Evolutionary conservation across 352 stramenopile species (phyloP).

Genomic region (Phytophthora citrophthora): DNA sequence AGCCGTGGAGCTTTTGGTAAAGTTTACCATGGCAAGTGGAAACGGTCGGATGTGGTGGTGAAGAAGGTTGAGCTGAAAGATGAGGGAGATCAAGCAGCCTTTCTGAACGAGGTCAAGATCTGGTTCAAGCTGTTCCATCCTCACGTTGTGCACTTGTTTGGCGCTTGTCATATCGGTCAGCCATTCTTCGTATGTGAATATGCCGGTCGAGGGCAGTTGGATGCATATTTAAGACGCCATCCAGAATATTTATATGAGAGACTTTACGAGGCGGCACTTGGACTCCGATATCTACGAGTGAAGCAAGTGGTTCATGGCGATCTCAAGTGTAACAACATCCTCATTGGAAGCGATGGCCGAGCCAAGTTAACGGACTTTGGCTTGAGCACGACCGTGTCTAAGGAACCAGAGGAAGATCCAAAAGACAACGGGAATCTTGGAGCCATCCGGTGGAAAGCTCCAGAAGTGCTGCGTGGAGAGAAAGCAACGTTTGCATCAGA

Average conservation of each 20-base stretch:
- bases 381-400: constrained; percentile 2
- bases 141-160: constrained; percentile 28
- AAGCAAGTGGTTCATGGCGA: constrained; percentile 26
- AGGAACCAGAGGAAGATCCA: not conserved
- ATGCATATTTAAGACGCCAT: constrained; percentile 13
- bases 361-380: constrained; percentile 33
- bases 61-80: constrained; percentile 20
- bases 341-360: constrained; percentile 15
- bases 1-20: constrained; percentile 17
- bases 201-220: constrained; percentile 11
- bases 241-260: constrained; percentile 11
- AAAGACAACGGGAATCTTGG: constrained; percentile 1
- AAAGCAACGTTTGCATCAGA: constrained; percentile 9
- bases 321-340: constrained; percentile 35
- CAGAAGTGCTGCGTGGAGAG: not conserved
- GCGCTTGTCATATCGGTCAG: constrained; percentile 19
- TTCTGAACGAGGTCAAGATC: constrained; percentile 24
- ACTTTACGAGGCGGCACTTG: constrained; percentile 24
- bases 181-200: constrained; percentile 33
- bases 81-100: not conserved
- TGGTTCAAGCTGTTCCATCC: constrained; percentile 28
- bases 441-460: constrained; percentile 9
- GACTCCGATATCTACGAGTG: constrained; percentile 23
- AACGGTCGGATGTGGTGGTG: constrained; percentile 15
- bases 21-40: constrained; percentile 26